Conservation (phyloP, 2,329 filamentous ascomycete species). For the Podosphaera fusca region DNA sequence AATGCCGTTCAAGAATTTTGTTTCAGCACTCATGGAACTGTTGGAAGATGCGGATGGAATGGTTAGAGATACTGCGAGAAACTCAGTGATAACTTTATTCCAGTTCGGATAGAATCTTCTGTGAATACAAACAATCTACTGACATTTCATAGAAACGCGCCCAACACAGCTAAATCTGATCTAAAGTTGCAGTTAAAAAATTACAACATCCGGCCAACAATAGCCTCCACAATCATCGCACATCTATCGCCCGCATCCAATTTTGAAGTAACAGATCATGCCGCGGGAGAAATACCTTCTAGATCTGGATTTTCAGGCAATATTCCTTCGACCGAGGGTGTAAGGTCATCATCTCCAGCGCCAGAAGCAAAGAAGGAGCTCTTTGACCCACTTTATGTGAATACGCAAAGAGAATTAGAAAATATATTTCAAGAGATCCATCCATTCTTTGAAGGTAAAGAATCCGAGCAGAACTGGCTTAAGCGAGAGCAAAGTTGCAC, state of each 20-base stretch:
- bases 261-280: constrained; percentile 10
- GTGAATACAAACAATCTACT: constrained; percentile 1
- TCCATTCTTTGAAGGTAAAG: constrained; percentile 61
- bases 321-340: constrained; percentile 22
- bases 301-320: constrained; percentile 26
- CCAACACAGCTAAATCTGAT: constrained; percentile 66
- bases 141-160: constrained; percentile 34
- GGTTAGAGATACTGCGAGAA: constrained; percentile 67
- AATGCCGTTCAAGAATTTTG: constrained; percentile 62
- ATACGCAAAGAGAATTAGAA: constrained; percentile 70
- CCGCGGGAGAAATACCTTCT: constrained; percentile 18
- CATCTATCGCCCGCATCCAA: constrained; percentile 35
- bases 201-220: constrained; percentile 68
- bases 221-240: constrained; percentile 58
- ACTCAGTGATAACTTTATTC: constrained; percentile 69
- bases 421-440: constrained; percentile 68
- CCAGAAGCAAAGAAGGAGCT: constrained; percentile 41
- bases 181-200: constrained; percentile 67
- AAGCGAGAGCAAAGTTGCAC: constrained; percentile 60
- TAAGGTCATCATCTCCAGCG: constrained; percentile 33
- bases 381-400: constrained; percentile 63
- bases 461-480: constrained; percentile 80
- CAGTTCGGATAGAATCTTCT: constrained; percentile 25
- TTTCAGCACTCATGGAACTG: constrained; percentile 60
- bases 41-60: constrained; percentile 76